These are phyloP conservation scores for Vaucheria bursata DNA, from an alignment of 352 stramenopile genomes.

Conservation along the genomic window DNA sequence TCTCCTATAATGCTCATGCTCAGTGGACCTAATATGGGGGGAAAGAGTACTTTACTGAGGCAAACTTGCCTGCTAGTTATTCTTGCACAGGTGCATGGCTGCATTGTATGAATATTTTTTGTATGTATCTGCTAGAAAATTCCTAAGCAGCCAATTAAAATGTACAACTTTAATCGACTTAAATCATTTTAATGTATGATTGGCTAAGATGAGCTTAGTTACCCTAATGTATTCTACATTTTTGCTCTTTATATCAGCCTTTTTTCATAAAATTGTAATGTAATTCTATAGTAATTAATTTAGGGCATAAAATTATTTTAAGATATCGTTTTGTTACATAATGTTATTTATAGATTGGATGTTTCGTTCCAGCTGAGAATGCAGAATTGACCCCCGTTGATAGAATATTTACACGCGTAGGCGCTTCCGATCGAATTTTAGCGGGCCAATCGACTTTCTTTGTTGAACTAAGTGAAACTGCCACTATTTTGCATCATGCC, in stretches of 20 bases:
- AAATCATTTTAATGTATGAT: too few species aligned
- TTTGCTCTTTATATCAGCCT: too few species aligned
- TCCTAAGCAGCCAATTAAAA: too few species aligned
- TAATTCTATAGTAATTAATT: too few species aligned
- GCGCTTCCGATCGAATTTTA: slow-evolving; percentile 93
- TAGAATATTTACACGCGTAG: slow-evolving; percentile 98
- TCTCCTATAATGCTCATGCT: slow-evolving; percentile 55
- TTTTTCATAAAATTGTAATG: too few species aligned
- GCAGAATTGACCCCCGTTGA: slow-evolving; percentile 91
- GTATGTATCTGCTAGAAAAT: too few species aligned
- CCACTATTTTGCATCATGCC: slow-evolving; percentile 88
- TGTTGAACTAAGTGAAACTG: slow-evolving; percentile 95
- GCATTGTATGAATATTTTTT: too few species aligned
- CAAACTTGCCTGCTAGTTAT: slow-evolving; percentile 95
- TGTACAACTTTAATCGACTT: too few species aligned
- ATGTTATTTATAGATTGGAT: slow-evolving; percentile 84
- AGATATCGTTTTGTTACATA: too few species aligned
- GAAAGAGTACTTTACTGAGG: slow-evolving; percentile 93
- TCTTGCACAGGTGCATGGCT: slow-evolving; percentile 81
- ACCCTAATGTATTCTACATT: too few species aligned
- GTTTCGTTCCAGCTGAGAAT: slow-evolving; percentile 88
- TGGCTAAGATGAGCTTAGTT: too few species aligned
- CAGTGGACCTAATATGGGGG: slow-evolving; percentile 95
- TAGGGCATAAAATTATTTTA: too few species aligned
- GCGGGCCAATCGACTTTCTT: slow-evolving; percentile 98